phyloP scores from a whole-genome alignment of 2,329 filamentous ascomycete genomes.

The Alternaria viburni region DNA sequence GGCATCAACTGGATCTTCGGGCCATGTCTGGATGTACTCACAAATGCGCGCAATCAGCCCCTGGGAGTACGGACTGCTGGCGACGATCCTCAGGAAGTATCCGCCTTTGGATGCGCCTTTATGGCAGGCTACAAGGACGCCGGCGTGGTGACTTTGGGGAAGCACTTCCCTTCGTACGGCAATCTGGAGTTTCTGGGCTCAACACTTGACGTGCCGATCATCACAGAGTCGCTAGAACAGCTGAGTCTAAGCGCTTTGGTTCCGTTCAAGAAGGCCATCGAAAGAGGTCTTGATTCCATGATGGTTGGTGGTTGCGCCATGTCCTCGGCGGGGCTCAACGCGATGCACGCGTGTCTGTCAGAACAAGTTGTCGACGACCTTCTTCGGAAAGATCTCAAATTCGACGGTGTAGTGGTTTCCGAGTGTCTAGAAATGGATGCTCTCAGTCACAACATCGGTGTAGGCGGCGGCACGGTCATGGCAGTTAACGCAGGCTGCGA shows the following conservation, averaged over 20 bases:
- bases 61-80: slow-evolving; percentile 87
- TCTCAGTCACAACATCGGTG: slow-evolving; percentile 92
- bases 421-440: slow-evolving; percentile 98
- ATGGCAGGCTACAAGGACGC: slow-evolving; percentile 94
- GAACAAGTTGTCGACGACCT: slow-evolving; percentile 93
- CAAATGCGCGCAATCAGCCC: slow-evolving; percentile 89
- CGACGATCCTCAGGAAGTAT: slow-evolving; percentile 94
- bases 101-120: slow-evolving; percentile 86
- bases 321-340: slow-evolving; percentile 87
- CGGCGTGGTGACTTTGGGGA: slow-evolving; percentile 86
- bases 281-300: slow-evolving; percentile 87
- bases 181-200: slow-evolving; percentile 93
- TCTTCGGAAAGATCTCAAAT: slow-evolving; percentile 84
- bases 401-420: slow-evolving; percentile 90
- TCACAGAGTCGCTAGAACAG: slow-evolving; percentile 92
- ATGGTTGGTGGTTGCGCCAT: slow-evolving; percentile 96
- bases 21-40: slow-evolving; percentile 90
- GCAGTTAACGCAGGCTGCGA: slow-evolving; percentile 96
- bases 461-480: slow-evolving; percentile 96
- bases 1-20: slow-evolving; percentile 96
- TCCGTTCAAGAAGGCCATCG: slow-evolving; percentile 88
- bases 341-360: slow-evolving; percentile 92
- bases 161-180: slow-evolving; percentile 96
- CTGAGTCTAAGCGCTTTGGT: slow-evolving; percentile 89
- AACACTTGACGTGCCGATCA: slow-evolving; percentile 89